phyloP scores from a whole-genome alignment of 768 basidiomycete genomes.

The Leucogyrophana mollusca region DNA sequence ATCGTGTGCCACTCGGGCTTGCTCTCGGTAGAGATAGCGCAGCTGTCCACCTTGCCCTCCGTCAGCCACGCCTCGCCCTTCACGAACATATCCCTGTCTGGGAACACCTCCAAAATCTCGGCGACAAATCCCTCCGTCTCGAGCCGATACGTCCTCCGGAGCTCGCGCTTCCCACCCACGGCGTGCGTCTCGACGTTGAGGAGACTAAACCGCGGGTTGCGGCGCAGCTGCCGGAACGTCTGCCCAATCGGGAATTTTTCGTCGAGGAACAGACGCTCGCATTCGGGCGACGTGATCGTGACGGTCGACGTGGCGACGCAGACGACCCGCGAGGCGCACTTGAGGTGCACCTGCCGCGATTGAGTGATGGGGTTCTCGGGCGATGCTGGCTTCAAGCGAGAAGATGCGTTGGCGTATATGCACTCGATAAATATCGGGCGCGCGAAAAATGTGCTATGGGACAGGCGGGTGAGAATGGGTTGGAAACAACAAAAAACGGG shows the following conservation, averaged over 20 bases:
- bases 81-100: slow-evolving; percentile 64
- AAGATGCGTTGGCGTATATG: slow-evolving; percentile 50
- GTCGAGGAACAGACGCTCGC: slow-evolving; percentile 62
- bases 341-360: slow-evolving; percentile 62
- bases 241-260: slow-evolving; percentile 71
- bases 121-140: slow-evolving; percentile 57
- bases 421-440: slow-evolving; percentile 57
- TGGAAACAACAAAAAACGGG: background rate
- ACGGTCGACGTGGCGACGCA: slow-evolving; percentile 69
- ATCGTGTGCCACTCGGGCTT: slow-evolving; percentile 11
- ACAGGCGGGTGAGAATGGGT: background rate
- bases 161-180: slow-evolving; percentile 18
- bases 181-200: slow-evolving; percentile 42
- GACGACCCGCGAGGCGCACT: slow-evolving; percentile 51
- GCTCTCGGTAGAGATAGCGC: slow-evolving; percentile 5
- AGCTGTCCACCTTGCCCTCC: slow-evolving; percentile 10
- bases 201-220: slow-evolving; percentile 57
- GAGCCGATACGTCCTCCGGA: slow-evolving; percentile 51
- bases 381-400: slow-evolving; percentile 36
- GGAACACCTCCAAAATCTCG: slow-evolving; percentile 70
- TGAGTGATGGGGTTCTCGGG: slow-evolving; percentile 54
- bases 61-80: slow-evolving; percentile 55
- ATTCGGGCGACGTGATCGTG: slow-evolving; percentile 52
- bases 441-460: slow-evolving; percentile 60
- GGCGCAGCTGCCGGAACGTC: slow-evolving; percentile 55